These are phyloP conservation scores for Rhypophila decipiens DNA, from an alignment of 495 filamentous ascomycete genomes.

Conservation along the genomic window DNA sequence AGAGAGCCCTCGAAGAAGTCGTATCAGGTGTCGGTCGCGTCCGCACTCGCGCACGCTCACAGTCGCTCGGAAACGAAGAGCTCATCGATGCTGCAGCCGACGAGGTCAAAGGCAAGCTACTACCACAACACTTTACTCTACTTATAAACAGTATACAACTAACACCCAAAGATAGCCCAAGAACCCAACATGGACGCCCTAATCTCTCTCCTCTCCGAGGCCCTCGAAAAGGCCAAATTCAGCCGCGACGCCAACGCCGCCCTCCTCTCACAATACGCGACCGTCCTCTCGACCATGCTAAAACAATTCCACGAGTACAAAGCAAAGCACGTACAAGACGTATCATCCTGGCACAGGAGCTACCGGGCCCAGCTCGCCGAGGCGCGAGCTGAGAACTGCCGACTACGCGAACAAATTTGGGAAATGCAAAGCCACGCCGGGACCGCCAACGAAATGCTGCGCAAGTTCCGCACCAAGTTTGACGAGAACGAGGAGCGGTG, in stretches of 20 bases:
- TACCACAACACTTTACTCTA: background rate
- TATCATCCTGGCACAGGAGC: constrained; percentile 48
- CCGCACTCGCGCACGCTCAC: constrained; percentile 38
- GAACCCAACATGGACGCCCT: constrained; percentile 46
- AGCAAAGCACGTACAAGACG: constrained; percentile 43
- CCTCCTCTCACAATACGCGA: constrained; percentile 42
- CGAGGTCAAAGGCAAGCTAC: constrained; percentile 39
- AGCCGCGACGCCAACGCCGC: constrained; percentile 46
- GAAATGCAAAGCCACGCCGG: constrained; percentile 49
- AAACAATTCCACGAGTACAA: constrained; percentile 49
- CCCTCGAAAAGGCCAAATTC: constrained; percentile 46
- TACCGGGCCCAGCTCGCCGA: constrained; percentile 52
- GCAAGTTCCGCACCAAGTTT: constrained; percentile 40
- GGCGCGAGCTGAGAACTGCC: constrained; percentile 49
- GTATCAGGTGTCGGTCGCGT: constrained; percentile 56
- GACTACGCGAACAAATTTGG: constrained; percentile 50
- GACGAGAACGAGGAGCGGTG: constrained; percentile 41
- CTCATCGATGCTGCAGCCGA: constrained; percentile 40
- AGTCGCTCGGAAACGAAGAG: constrained; percentile 45
- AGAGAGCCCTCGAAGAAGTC: constrained; percentile 67
- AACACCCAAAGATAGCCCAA: constrained; percentile 27
- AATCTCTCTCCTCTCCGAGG: constrained; percentile 45
- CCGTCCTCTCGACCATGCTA: constrained; percentile 40
- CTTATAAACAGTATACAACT: constrained; percentile 2
- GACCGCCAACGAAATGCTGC: constrained; percentile 41